A percentile compares a stretch with the other conserved stretches of the same genome.
Conservation (phyloP, 306 rosid species). For the Echinosophora koreensis region DNA sequence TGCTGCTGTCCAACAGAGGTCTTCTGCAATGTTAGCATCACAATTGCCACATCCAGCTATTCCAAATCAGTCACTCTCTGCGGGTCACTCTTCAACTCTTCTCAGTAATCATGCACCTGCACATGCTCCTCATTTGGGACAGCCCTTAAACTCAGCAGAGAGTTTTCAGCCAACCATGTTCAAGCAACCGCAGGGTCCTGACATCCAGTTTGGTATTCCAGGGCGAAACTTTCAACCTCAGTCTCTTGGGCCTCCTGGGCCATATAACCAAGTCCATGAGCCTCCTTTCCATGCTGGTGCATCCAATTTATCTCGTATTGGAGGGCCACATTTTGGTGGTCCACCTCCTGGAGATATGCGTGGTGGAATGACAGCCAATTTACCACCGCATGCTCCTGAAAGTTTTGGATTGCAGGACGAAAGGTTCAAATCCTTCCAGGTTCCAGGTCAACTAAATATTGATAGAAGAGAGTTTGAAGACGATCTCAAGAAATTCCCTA, state of each 20-base stretch:
- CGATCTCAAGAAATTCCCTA: constrained; percentile 73
- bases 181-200: constrained; percentile 43
- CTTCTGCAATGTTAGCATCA: constrained; percentile 50
- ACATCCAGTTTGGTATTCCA: constrained; percentile 48
- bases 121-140: constrained; percentile 44
- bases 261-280: constrained; percentile 64
- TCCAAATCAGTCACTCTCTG: constrained; percentile 56
- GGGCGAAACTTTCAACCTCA: constrained; percentile 57
- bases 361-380: constrained; percentile 56
- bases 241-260: constrained; percentile 57
- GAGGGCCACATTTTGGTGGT: constrained; percentile 60
- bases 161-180: constrained; percentile 44
- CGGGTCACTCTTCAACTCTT: constrained; percentile 55
- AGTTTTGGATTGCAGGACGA: constrained; percentile 72
- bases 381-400: constrained; percentile 66
- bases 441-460: constrained; percentile 50
- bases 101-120: constrained; percentile 62
- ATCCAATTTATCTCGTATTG: constrained; percentile 57
- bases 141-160: constrained; percentile 34
- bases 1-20: constrained; percentile 52
- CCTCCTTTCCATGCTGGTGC: constrained; percentile 59
- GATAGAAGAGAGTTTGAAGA: constrained; percentile 72
- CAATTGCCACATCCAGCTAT: constrained; percentile 61
- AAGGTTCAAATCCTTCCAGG: constrained; percentile 68
- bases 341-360: constrained; percentile 69